Base-by-base conservation (phyloP, 106 monocot genomes). In the Allium sativum region DNA sequence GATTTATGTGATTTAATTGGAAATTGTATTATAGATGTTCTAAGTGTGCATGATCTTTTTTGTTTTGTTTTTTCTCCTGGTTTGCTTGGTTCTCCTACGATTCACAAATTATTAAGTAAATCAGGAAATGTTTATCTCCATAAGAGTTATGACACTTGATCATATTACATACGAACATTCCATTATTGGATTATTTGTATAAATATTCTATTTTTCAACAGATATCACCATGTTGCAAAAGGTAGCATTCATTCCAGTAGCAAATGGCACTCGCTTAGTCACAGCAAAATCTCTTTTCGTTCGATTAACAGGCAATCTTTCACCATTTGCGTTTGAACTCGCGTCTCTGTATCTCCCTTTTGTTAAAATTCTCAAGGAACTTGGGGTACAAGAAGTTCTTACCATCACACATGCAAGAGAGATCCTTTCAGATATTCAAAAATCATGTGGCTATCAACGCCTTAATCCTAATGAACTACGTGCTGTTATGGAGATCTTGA, bases 401-500 rank as follows among this genome's bases (percentile, higher is more conserved):
- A 75, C 88, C 6, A 61, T 80, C 60, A n/a, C 68, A 8, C 77
- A 79, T 81, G 98, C 92, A 20, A 81, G 69, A 64, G 85, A 92
- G 46, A 65, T 92, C 69, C 84, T 98, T 44, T 59, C 75, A 51
- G 74, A 65, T 61, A 88, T 92, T 11, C 98, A 85, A 73, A 82
- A 81, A 60, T 72, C 80, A 52, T 88, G 92, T 66, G 98, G 98
- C 4, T 92, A 98, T 74, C 98, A 92, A 52, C 82, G 82, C 19
- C 67, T 98, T 16, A 98, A 98, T 76, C 98, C 98, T 57, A 98
- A 98, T 75, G 98, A 98, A 74, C 76, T 92, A n/a, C 82, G 98
- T 69, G 98, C 98, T 53, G 85, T 98, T 15, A 79, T 85, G 85
- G 85, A 85, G 57, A 82, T 92, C 40, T 78, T 98, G 74, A 82